Conservation (phyloP, 345 rosid genomes). For the Erysimum cheiranthoides region DNA sequence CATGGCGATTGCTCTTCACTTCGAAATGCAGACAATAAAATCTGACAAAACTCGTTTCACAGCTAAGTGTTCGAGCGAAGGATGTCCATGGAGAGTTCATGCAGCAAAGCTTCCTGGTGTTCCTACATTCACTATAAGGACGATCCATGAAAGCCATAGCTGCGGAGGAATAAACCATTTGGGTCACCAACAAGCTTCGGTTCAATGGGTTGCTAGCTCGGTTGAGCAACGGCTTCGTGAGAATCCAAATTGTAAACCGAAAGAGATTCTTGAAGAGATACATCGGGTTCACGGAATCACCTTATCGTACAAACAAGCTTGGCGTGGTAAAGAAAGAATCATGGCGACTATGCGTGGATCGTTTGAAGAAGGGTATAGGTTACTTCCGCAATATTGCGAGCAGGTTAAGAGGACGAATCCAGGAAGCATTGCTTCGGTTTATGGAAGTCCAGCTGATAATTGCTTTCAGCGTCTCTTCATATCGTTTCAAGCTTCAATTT, state of each 20-base stretch:
- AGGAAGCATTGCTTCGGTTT: constrained; percentile 89
- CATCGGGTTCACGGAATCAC: constrained; percentile 95
- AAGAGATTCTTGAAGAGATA: constrained; percentile 97
- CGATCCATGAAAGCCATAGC: constrained; percentile 80
- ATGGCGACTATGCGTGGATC: constrained; percentile 99
- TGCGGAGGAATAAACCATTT: constrained; percentile 97
- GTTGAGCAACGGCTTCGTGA: constrained; percentile 92
- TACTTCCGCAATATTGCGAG: constrained; percentile 94
- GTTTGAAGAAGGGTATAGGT: constrained; percentile 92
- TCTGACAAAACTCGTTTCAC: constrained; percentile 99
- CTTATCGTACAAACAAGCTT: constrained; percentile 96
- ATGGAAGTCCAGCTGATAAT: constrained; percentile 70
- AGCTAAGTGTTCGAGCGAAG: constrained; percentile 96
- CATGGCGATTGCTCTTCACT: constrained; percentile 95
- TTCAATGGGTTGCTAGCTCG: constrained; percentile 96
- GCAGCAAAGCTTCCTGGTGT: constrained; percentile 99
- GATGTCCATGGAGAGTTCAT: constrained; percentile 98
- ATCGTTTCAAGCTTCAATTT: constrained; percentile 96
- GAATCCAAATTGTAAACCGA: constrained; percentile 95
- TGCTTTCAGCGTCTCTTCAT: constrained; percentile 97
- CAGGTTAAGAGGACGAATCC: constrained; percentile 91
- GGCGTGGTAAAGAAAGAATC: constrained; percentile 99
- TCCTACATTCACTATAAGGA: constrained; percentile 94
- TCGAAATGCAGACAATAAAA: constrained; percentile 96
- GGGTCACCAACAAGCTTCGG: constrained; percentile 99